A percentile compares a stretch with the other conserved stretches of the same genome.
Conservation (phyloP, 176 grass and related monocot species). For the Cymbopogon citratus region DNA sequence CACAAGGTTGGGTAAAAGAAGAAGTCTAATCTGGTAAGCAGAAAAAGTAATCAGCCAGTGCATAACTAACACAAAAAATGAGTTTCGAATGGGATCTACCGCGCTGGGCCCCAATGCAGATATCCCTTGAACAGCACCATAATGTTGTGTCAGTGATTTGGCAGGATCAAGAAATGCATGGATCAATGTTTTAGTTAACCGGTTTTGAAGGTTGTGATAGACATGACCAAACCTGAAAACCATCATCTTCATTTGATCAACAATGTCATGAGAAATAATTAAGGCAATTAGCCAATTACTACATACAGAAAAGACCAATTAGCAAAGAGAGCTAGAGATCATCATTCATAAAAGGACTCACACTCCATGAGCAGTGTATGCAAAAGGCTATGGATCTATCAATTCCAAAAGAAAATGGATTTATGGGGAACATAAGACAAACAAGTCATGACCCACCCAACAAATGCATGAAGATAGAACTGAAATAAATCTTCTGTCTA, state of each 20-base stretch:
- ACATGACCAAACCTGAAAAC: slow-evolving; percentile 72
- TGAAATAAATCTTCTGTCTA: neutral
- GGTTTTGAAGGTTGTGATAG: slow-evolving; percentile 77
- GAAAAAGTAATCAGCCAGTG: slow-evolving; percentile 3
- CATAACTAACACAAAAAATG: neutral
- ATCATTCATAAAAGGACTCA: neutral
- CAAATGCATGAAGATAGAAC: slow-evolving; percentile 12
- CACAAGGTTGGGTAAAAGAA: slow-evolving; percentile 72
- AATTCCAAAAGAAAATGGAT: neutral
- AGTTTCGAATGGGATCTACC: slow-evolving; percentile 40
- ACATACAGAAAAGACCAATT: neutral
- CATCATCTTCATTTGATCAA: slow-evolving; percentile 3
- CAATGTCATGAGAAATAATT: neutral
- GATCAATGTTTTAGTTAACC: slow-evolving; percentile 64
- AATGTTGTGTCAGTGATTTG: slow-evolving; percentile 94
- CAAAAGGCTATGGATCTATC: neutral
- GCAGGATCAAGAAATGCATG: slow-evolving; percentile 86
- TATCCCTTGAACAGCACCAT: slow-evolving; percentile 90
- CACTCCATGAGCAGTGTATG: neutral
- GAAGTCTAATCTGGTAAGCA: slow-evolving; percentile 45
- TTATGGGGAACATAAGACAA: neutral
- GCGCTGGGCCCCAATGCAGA: slow-evolving; percentile 69
- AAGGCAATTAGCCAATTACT: neutral
- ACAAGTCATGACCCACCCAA: neutral
- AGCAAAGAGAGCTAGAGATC: neutral